Percentiles rank a stretch among this genome's conserved stretches.
Conservation (phyloP, 805 yeast genomes). For the Phaffomyces antillensis region DNA sequence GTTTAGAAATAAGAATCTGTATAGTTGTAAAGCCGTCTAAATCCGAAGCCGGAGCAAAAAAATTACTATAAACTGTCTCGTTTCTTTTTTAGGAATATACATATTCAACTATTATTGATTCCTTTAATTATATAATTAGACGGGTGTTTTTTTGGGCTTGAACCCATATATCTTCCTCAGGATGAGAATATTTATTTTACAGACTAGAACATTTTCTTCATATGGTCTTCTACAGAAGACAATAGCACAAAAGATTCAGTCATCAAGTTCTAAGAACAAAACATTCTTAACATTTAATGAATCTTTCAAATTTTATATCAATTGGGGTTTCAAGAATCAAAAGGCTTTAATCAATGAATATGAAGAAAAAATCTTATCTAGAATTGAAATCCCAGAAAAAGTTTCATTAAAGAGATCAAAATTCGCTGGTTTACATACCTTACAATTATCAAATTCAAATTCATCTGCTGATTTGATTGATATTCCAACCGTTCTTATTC, state of each 20-base stretch:
- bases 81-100: no score
- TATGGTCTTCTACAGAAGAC: conserved; percentile 8
- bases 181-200: neutral
- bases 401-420: conserved; percentile 4
- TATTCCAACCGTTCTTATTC: conserved; percentile 52
- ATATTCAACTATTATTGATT: no score
- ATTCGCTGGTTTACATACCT: conserved; percentile 17
- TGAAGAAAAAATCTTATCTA: conserved; percentile 13
- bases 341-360: conserved; percentile 9
- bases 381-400: conserved; percentile 7
- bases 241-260: conserved; percentile 5
- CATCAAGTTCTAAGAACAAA: neutral
- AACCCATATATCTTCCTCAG: neutral
- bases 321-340: conserved; percentile 15
- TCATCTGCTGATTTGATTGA: conserved; percentile 7
- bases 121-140: no score
- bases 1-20: no score
- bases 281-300: conserved; percentile 1
- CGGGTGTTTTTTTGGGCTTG: neutral
- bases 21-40: no score
- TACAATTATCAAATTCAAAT: conserved; percentile 20
- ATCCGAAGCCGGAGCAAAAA: no score
- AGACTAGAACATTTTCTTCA: neutral
- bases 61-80: no score
- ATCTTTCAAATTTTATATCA: conserved; percentile 10